Evolutionary conservation across 495 filamentous ascomycete genomes (phyloP).

Genomic region (Cenococcum geophilum): DNA sequence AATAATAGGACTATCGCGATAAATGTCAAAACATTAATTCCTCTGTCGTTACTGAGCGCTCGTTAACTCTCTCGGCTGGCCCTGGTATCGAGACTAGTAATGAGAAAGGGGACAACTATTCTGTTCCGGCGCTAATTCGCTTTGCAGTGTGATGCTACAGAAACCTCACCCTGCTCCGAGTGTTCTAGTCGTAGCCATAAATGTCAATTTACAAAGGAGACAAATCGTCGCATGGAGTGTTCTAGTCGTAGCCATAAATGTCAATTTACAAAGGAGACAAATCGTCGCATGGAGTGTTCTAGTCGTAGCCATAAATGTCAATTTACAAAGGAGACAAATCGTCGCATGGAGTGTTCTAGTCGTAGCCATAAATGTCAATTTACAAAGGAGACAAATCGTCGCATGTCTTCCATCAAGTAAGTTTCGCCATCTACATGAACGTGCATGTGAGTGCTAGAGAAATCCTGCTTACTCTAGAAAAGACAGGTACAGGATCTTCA

Average conservation of each 20-base stretch:
- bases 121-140: not conserved
- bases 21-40: too few species aligned
- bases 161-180: slow-evolving; percentile 91
- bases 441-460: not conserved
- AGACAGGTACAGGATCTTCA: slow-evolving; percentile 95
- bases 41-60: too few species aligned
- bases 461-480: slow-evolving; percentile 1
- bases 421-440: slow-evolving; percentile 20
- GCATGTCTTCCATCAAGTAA: slow-evolving; percentile 97
- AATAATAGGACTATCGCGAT: too few species aligned
- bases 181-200: slow-evolving; percentile 91
- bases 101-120: not conserved
- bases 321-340: slow-evolving; percentile 98
- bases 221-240: slow-evolving; percentile 96
- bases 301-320: slow-evolving; percentile 94
- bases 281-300: slow-evolving; percentile 96
- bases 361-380: slow-evolving; percentile 96
- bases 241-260: slow-evolving; percentile 94
- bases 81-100: not conserved
- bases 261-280: slow-evolving; percentile 98
- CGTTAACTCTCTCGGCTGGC: not conserved
- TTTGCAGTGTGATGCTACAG: slow-evolving; percentile 82
- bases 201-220: slow-evolving; percentile 98
- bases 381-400: slow-evolving; percentile 96
- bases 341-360: slow-evolving; percentile 96